A percentile compares a stretch with the other conserved stretches of the same genome.
Evolutionary conservation across 164 flowering plant genomes (phyloP).

Genomic region (Liquidambar formosana): DNA sequence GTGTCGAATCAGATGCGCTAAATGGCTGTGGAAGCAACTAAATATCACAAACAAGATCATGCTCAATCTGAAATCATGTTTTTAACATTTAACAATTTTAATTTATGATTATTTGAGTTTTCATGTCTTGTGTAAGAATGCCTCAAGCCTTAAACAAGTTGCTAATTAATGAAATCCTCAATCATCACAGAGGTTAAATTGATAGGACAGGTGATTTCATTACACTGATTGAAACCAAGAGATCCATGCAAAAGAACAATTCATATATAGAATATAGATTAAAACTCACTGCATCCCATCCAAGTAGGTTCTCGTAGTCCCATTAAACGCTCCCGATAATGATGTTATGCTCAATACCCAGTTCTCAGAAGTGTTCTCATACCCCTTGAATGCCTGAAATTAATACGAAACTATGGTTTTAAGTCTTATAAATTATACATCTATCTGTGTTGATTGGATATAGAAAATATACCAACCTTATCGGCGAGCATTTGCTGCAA

Average conservation of each 20-base stretch:
- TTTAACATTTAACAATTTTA: not conserved
- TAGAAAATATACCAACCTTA: conserved; percentile 49
- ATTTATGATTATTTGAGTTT: not conserved
- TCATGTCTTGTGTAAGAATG: not conserved
- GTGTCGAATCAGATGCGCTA: not conserved
- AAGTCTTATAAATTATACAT: not conserved
- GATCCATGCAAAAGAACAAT: not conserved
- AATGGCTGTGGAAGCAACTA: not conserved
- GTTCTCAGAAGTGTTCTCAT: conserved; percentile 78
- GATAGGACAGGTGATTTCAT: not conserved
- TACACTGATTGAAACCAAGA: not conserved
- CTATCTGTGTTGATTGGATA: not conserved
- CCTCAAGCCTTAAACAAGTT: too few species aligned
- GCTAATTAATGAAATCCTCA: not conserved
- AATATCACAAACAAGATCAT: not conserved
- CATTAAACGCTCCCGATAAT: conserved; percentile 94
- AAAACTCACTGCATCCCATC: conserved; percentile 95
- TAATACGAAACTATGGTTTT: conserved; percentile 1
- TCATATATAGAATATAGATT: not conserved
- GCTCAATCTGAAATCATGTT: too few species aligned
- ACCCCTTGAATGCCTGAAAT: conserved; percentile 76
- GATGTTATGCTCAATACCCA: conserved; percentile 95
- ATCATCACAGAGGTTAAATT: not conserved
- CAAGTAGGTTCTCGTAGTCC: conserved; percentile 89
- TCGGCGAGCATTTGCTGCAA: conserved; percentile 99